Evolutionary conservation across 73 alveolate genomes (phyloP).

Genomic region (Paramecium sonneborni): DNA sequence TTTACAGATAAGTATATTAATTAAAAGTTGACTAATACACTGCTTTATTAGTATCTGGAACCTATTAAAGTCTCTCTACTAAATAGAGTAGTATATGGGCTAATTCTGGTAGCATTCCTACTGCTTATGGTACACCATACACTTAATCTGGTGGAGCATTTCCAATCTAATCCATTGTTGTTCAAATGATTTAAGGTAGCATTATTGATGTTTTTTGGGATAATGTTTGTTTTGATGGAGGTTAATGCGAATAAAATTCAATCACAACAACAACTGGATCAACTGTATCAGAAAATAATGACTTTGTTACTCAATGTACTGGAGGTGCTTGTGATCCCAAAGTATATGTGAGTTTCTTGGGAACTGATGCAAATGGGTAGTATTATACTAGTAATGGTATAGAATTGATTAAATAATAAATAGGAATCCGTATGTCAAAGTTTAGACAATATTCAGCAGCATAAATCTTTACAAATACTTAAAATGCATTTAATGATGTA

Average conservation of each 20-base stretch:
- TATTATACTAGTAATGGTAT: not conserved
- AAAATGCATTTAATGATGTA: not conserved
- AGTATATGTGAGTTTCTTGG: slow-evolving; percentile 16
- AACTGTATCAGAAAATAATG: not conserved
- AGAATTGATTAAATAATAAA: not conserved
- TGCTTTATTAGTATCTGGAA: not conserved
- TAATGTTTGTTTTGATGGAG: slow-evolving; percentile 13
- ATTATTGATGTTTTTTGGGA: slow-evolving; percentile 4
- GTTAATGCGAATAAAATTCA: not conserved
- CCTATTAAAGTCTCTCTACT: not conserved
- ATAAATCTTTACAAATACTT: not conserved
- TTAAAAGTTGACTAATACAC: not conserved
- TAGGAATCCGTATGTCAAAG: not conserved
- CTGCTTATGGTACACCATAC: not conserved
- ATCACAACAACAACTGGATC: not conserved
- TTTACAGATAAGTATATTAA: not conserved
- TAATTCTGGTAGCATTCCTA: not conserved
- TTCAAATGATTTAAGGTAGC: not conserved
- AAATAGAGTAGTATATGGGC: not conserved
- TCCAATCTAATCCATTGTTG: not conserved
- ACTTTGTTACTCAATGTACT: not conserved
- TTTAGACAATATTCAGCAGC: not conserved
- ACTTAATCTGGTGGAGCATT: not conserved
- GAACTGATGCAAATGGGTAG: not conserved
- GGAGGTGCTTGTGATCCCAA: slow-evolving; percentile 46